Base-by-base conservation (phyloP, 116 monocot species). In the Cymodocea nodosa region DNA sequence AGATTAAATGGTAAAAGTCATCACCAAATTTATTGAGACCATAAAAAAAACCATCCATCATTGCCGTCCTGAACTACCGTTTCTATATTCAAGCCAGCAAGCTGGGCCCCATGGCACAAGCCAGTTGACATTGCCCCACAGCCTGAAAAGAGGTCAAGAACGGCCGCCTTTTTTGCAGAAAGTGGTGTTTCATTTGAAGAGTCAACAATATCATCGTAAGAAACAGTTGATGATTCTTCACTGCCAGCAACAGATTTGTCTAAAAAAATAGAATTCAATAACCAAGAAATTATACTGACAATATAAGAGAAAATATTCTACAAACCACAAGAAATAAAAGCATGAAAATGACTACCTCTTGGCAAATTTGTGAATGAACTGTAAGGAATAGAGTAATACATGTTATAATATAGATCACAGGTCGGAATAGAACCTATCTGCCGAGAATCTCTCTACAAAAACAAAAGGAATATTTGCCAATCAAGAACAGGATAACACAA, bases 101-200 rank as follows among this genome's bases (percentile, higher is more conserved):
- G 20, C 17, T 79, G 76, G 54, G 98, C 89, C 60, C 98, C 98
- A 37, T 82, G 60, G 65, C 83, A 84, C 60, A 98, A 81, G 20
- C 98, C 92, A 60, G 86, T 92, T 36, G 98, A 98, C 92, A 98
- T 92, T 59, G 92, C 98, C 19, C 98, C 98, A 70, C 98, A 98
- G 56, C 98, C 98, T 57, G 81, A 84, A 71, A 84, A 98, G 17
- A 98, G 73, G 73, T 98, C 98, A 71, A 98, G 77, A 44, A 98
- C 53, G 20, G 63, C 48, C 11, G 64, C 34, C 30, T 34, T 24
- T n/a, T 35, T 12, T 17, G 62, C 23, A 6, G 37, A 40, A 49
- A 14, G 2, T 18, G 8, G 18, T 49, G 64, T 49, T 3, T 60
- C 66, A n/a, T 69, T 69, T 3, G n/a, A 62, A 52, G 35, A 14